These are phyloP conservation scores for Calendula officinalis DNA, from an alignment of 129 eudicot species.

Conservation along the genomic window DNA sequence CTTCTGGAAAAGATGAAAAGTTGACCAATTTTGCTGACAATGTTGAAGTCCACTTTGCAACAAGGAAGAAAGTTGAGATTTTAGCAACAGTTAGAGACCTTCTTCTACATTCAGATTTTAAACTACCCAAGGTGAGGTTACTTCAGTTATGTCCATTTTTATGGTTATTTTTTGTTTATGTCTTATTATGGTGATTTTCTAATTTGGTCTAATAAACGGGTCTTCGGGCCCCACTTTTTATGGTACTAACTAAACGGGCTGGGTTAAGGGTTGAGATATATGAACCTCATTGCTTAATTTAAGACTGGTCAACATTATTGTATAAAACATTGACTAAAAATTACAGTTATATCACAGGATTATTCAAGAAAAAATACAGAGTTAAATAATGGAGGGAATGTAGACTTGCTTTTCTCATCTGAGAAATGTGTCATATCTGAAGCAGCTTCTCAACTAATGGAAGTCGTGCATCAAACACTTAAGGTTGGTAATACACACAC, in stretches of 20 bases:
- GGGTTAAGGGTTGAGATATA: too few species aligned
- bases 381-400: constrained; percentile 38
- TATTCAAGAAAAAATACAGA: constrained; percentile 32
- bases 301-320: neutral
- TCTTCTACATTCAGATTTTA: constrained; percentile 67
- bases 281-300: too few species aligned
- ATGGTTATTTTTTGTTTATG: neutral
- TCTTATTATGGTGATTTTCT: too few species aligned
- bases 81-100: constrained; percentile 75
- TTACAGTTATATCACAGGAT: constrained; percentile 43
- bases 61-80: constrained; percentile 87
- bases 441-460: constrained; percentile 72
- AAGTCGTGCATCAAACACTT: constrained; percentile 86
- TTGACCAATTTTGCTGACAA: constrained; percentile 77
- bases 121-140: constrained; percentile 61
- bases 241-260: too few species aligned
- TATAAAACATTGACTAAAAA: constrained; percentile 15
- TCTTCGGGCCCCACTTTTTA: too few species aligned
- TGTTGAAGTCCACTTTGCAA: constrained; percentile 96
- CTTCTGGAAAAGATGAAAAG: constrained; percentile 61
- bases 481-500: constrained; percentile 43
- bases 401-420: constrained; percentile 74
- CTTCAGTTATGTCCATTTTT: neutral
- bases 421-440: constrained; percentile 80
- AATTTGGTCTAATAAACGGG: too few species aligned